Base-by-base conservation (phyloP, 176 grass and related monocot genomes). In the Hyparrhenia diplandra region DNA sequence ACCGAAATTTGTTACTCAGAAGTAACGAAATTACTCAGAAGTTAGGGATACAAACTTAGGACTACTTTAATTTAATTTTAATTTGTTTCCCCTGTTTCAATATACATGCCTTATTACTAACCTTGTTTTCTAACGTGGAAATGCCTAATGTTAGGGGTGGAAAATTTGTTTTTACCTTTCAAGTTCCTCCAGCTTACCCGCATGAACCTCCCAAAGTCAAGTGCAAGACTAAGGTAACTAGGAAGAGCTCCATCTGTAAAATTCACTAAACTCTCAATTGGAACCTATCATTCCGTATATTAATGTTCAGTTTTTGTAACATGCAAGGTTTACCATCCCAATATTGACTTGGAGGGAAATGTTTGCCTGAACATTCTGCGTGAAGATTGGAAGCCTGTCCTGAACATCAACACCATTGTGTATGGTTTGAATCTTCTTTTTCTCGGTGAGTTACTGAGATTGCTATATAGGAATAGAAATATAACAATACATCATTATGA, bases 331-430 rank as follows among this genome's bases (percentile, higher is more conserved):
- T 94, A 94, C 67, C 92, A 94, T 87, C 92, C 92, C 30, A 91
- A 94, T 84, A 94, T 94, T 75, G 89, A 94, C 71, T 69, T 94
- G 80, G n/a, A 83, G 62, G 92, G 92, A 75, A 93, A 93, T 83
- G 91, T 93, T 16, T 93, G 91, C 59, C 81, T 93, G 25, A 93
- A 90, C 64, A 93, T 90, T 84, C 81, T 93, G 24, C 91, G 85
- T 76, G 88, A 93, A 85, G 91, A 93, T 75, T 90, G 88, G 91
- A 93, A 93, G 80, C 91, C 87, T 69, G 88, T 93, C 64, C 91
- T 90, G 28, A 93, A 93, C 74, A 82, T 93, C 69, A 93, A 93
- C 68, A 90, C 91, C 28, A 75, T 93, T 79, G 77, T 93, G 35
- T 93, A 93, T 59, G 91, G 91, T 73, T 85, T 93, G 77, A 90